Conservation (phyloP, 2,329 filamentous ascomycete species). For the Hymenoscyphus fructigenus region DNA sequence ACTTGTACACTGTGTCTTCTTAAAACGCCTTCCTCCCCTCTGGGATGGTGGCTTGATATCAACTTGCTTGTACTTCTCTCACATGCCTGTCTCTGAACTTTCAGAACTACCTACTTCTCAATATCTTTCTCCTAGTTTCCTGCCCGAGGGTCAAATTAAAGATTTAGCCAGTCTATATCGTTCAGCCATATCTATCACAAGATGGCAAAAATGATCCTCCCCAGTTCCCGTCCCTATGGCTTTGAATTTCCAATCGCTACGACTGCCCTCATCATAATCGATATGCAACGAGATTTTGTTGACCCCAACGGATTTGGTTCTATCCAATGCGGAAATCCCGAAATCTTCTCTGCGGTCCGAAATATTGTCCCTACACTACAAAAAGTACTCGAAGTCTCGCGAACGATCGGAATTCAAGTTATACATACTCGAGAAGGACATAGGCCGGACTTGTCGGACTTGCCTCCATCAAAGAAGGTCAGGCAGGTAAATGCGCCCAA, state of each 20-base stretch:
- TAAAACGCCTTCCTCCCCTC: background rate
- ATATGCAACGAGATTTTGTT: conserved; percentile 55
- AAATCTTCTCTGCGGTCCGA: conserved; percentile 43
- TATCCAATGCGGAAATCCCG: conserved; percentile 48
- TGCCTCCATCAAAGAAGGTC: conserved; percentile 54
- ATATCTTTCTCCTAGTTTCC: background rate
- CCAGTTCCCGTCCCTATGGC: conserved; percentile 44
- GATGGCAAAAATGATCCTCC: conserved; percentile 25
- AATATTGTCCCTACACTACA: conserved; percentile 45
- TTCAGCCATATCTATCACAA: conserved; percentile 21
- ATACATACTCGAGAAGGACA: conserved; percentile 55
- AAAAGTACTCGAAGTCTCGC: conserved; percentile 44
- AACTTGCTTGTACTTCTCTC: too few species aligned
- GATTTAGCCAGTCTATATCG: background rate
- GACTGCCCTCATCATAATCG: conserved; percentile 53
- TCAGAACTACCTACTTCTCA: too few species aligned
- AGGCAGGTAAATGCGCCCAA: conserved; percentile 45
- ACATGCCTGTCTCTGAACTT: too few species aligned
- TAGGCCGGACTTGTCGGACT: conserved; percentile 53
- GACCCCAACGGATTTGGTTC: conserved; percentile 50
- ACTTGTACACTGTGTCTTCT: background rate
- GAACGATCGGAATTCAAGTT: conserved; percentile 43
- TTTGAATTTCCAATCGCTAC: conserved; percentile 47
- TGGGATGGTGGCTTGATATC: too few species aligned
- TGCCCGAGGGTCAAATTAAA: background rate